A percentile compares a stretch with the other conserved stretches of the same genome.
These are phyloP conservation scores for Oidium heveae DNA, from an alignment of 2,329 filamentous ascomycete species.

Conservation along the genomic window DNA sequence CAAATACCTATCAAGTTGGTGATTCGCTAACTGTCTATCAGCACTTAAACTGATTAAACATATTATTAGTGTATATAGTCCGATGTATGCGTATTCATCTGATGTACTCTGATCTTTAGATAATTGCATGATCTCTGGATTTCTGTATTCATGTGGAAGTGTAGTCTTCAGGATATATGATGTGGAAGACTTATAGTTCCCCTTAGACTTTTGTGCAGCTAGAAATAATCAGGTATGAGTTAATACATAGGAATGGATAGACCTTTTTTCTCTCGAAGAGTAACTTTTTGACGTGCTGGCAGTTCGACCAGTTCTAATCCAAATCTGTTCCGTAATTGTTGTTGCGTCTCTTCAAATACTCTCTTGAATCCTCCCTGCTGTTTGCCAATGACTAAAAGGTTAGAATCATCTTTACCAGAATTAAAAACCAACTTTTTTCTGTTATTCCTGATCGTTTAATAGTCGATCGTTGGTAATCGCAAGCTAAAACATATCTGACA, in stretches of 20 bases:
- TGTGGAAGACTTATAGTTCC: constrained; percentile 29
- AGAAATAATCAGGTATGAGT: constrained; percentile 16
- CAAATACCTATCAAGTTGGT: constrained; percentile 54
- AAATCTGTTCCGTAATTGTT: constrained; percentile 43
- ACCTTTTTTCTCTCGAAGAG: constrained; percentile 57
- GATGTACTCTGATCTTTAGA: constrained; percentile 36
- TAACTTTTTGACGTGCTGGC: constrained; percentile 56
- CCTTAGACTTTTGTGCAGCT: constrained; percentile 19
- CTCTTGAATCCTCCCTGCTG: constrained; percentile 44
- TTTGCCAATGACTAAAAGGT: constrained; percentile 13
- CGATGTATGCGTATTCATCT: constrained; percentile 57
- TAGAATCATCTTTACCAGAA: background rate
- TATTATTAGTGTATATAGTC: constrained; percentile 57
- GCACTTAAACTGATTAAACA: constrained; percentile 45
- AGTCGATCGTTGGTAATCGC: constrained; percentile 34
- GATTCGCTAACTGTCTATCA: constrained; percentile 48
- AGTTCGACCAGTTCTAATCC: constrained; percentile 87
- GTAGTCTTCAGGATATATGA: constrained; percentile 55
- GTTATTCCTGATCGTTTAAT: constrained; percentile 36
- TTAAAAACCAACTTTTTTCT: constrained; percentile 26
- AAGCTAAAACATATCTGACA: constrained; percentile 41
- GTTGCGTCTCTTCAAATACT: constrained; percentile 57
- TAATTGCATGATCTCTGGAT: constrained; percentile 40
- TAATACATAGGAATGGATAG: constrained; percentile 4
- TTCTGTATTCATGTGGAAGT: constrained; percentile 42